phyloP scores from a whole-genome alignment of 495 filamentous ascomycete species.

The Aspergillus egyptiacus region DNA sequence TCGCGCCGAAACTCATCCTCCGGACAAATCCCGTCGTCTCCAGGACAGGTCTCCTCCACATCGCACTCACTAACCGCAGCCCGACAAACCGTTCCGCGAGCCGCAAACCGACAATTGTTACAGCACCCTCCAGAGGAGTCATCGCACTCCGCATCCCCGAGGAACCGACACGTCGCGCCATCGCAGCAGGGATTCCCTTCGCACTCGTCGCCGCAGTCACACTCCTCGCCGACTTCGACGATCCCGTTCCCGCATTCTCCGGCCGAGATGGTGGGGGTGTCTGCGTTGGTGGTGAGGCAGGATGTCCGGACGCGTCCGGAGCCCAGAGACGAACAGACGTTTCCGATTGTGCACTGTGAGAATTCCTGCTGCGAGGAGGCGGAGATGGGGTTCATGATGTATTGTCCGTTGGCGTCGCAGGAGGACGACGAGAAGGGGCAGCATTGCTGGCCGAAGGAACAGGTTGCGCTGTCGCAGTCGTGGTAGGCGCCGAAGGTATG shows the following conservation, averaged over 20 bases:
- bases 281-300: slow-evolving; percentile 70
- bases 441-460: slow-evolving; percentile 62
- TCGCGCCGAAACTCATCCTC: slow-evolving; percentile 55
- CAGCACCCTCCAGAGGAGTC: slow-evolving; percentile 79
- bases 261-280: slow-evolving; percentile 62
- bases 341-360: slow-evolving; percentile 79
- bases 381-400: slow-evolving; percentile 89
- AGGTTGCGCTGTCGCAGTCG: slow-evolving; percentile 65
- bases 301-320: slow-evolving; percentile 59
- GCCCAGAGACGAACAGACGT: slow-evolving; percentile 75
- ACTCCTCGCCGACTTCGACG: slow-evolving; percentile 85
- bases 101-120: slow-evolving; percentile 60
- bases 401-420: slow-evolving; percentile 67
- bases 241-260: slow-evolving; percentile 89
- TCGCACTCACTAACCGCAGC: slow-evolving; percentile 68
- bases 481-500: slow-evolving; percentile 92
- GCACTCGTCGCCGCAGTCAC: slow-evolving; percentile 82
- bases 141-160: slow-evolving; percentile 64
- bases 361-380: slow-evolving; percentile 62
- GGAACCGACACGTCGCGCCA: slow-evolving; percentile 78
- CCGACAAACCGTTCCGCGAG: slow-evolving; percentile 61
- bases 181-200: slow-evolving; percentile 63
- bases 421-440: slow-evolving; percentile 61
- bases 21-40: slow-evolving; percentile 61
- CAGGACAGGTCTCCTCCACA: slow-evolving; percentile 69